Conservation (phyloP, 441 rosid genomes). For the Euphorbia celastroides region DNA sequence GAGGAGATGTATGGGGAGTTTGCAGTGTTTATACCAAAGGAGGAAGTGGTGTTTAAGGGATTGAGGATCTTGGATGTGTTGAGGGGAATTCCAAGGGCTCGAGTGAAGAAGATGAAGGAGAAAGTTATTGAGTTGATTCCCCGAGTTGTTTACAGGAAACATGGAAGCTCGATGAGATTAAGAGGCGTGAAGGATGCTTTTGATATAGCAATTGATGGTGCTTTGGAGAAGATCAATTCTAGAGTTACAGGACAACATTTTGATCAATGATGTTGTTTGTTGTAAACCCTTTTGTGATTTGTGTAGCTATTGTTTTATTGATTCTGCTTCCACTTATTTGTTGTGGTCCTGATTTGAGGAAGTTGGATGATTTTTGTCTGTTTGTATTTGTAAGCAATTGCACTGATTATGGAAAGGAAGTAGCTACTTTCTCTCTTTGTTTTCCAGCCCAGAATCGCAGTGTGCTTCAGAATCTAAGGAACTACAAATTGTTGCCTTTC, state of each 20-base stretch:
- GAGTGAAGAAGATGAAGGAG: conserved; percentile 68
- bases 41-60: conserved; percentile 73
- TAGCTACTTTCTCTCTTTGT: neutral
- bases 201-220: conserved; percentile 76
- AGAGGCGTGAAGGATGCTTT: conserved; percentile 70
- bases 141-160: conserved; percentile 62
- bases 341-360: too few relatives aligned
- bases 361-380: neutral
- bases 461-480: too few relatives aligned
- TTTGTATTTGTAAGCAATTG: conserved; percentile 4
- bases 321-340: neutral
- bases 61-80: conserved; percentile 64
- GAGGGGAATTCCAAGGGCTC: conserved; percentile 46
- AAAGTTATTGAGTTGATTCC: conserved; percentile 65
- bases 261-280: conserved; percentile 16
- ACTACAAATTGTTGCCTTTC: too few relatives aligned
- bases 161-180: conserved; percentile 59
- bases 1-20: conserved; percentile 43
- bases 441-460: too few relatives aligned
- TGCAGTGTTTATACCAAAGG: conserved; percentile 66
- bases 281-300: neutral
- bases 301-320: neutral
- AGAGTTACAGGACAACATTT: conserved; percentile 28
- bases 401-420: conserved; percentile 6
- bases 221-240: conserved; percentile 46